Conservation (phyloP, 306 rosid species). For the Alnus glutinosa region DNA sequence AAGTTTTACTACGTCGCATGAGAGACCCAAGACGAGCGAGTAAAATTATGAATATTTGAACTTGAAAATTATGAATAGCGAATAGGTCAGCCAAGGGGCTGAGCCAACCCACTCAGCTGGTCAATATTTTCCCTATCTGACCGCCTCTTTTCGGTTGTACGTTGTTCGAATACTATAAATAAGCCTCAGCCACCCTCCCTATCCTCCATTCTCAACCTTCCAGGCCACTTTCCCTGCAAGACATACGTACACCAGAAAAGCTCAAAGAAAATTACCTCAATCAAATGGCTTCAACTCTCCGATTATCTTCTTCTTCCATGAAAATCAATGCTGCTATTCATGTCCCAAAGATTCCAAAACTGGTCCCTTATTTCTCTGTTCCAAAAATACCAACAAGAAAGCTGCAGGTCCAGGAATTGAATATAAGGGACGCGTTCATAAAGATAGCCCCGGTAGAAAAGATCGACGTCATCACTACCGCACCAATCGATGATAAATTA, state of each 20-base stretch:
- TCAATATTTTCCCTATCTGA: slow-evolving; percentile 21
- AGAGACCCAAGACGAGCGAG: not conserved
- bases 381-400: slow-evolving; percentile 40
- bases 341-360: slow-evolving; percentile 46
- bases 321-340: slow-evolving; percentile 50
- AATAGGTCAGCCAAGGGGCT: slow-evolving; percentile 14
- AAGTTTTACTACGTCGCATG: not conserved
- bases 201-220: not conserved
- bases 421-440: not conserved
- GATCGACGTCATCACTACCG: not conserved
- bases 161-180: slow-evolving; percentile 12
- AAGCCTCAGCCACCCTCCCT: not conserved
- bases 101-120: slow-evolving; percentile 1
- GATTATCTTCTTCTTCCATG: slow-evolving; percentile 31
- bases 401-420: slow-evolving; percentile 3
- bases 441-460: slow-evolving; percentile 26
- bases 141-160: slow-evolving; percentile 1
- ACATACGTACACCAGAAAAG: not conserved
- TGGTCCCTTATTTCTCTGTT: slow-evolving; percentile 5
- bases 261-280: slow-evolving; percentile 1
- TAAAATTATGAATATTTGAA: not conserved
- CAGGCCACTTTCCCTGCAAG: not conserved
- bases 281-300: slow-evolving; percentile 32
- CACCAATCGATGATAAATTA: not conserved
- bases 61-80: not conserved